phyloP scores from a whole-genome alignment of 192 early-diverging fungal genomes.

The Powellomyces hirtus region DNA sequence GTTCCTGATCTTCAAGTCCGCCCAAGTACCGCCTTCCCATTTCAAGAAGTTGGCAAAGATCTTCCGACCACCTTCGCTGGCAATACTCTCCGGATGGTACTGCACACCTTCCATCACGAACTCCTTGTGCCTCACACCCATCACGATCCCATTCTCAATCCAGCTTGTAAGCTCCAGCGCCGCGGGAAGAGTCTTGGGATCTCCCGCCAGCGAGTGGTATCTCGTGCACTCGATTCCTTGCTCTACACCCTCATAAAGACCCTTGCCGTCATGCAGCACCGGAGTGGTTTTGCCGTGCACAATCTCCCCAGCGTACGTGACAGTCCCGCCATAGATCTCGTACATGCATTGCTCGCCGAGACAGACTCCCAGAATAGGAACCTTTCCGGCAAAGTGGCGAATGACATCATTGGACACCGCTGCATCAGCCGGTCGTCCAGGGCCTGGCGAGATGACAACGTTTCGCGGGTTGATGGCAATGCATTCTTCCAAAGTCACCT shows the following conservation, averaged over 20 bases:
- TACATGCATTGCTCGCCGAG: constrained; percentile 98
- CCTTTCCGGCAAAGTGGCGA: constrained; percentile 82
- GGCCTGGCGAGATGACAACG: constrained; percentile 94
- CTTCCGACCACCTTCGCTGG: constrained; percentile 83
- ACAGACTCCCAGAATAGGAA: constrained; percentile 97
- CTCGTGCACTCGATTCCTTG: constrained; percentile 88
- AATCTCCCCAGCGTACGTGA: constrained; percentile 92
- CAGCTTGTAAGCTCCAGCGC: constrained; percentile 82
- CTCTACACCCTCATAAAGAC: constrained; percentile 78
- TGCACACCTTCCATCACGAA: constrained; percentile 95
- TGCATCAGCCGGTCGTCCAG: constrained; percentile 90
- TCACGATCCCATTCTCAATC: constrained; percentile 81
- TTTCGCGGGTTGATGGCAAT: constrained; percentile 82
- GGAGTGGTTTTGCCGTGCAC: constrained; percentile 93
- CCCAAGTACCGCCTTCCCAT: constrained; percentile 87
- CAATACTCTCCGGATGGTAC: constrained; percentile 97
- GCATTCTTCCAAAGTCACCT: constrained; percentile 83
- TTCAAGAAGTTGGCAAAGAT: constrained; percentile 90
- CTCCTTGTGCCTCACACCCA: constrained; percentile 91
- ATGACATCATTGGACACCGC: constrained; percentile 90
- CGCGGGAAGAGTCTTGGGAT: constrained; percentile 70
- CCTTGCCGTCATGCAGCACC: constrained; percentile 88
- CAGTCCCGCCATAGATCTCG: constrained; percentile 91
- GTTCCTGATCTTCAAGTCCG: constrained; percentile 37
- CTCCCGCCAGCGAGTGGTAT: constrained; percentile 95